A percentile compares a stretch with the other conserved stretches of the same genome.
phyloP scores from a whole-genome alignment of 371 early-diverging fungal genomes.

The Chytridium lagenaria region DNA sequence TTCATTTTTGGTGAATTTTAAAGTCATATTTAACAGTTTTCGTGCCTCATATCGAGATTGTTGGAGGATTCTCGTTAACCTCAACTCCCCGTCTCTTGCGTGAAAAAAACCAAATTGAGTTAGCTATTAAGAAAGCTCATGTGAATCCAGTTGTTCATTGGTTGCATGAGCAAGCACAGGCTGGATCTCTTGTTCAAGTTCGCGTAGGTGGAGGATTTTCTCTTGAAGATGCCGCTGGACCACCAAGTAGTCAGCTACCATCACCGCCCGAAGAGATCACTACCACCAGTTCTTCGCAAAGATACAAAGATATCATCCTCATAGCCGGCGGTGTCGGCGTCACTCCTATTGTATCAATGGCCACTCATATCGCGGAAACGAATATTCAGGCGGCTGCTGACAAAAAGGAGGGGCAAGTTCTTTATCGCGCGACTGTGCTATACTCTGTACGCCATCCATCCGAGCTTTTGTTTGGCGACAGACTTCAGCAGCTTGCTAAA shows the following conservation, averaged over 20 bases:
- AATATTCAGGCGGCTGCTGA: not conserved
- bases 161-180: constrained; percentile 21
- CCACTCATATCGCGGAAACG: constrained; percentile 16
- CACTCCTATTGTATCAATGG: constrained; percentile 32
- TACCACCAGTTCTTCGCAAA: not conserved
- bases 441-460: constrained; percentile 25
- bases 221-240: not conserved
- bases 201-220: constrained; percentile 33
- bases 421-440: constrained; percentile 3
- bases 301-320: constrained; percentile 20
- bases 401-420: no score
- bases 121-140: constrained; percentile 35
- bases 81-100: constrained; percentile 4
- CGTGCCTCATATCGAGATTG: constrained; percentile 5
- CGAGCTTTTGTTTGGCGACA: constrained; percentile 25
- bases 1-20: not conserved
- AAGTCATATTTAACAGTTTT: not conserved
- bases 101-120: not conserved
- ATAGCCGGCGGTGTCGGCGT: constrained; percentile 37
- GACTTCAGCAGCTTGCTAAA: constrained; percentile 15
- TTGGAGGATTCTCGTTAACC: constrained; percentile 24
- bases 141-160: constrained; percentile 36
- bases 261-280: constrained; percentile 1
- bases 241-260: not conserved
- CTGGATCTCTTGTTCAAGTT: constrained; percentile 13